phyloP scores from a whole-genome alignment of 208 protist species.

The Borovskyia barvae region DNA sequence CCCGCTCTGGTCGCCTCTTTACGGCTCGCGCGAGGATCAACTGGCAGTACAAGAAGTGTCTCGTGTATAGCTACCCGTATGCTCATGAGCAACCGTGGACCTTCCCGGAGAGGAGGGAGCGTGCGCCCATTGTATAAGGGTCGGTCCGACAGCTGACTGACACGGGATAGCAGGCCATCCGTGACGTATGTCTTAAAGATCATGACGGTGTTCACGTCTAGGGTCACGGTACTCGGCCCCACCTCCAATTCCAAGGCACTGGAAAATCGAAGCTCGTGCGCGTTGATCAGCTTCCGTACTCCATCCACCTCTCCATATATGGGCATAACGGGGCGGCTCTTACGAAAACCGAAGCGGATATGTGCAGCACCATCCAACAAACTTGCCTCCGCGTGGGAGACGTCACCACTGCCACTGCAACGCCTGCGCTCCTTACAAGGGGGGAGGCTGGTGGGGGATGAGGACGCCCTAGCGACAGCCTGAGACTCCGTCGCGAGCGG shows the following conservation, averaged over 20 bases:
- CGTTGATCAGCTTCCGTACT: conserved; percentile 60
- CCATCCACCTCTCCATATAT: conserved; percentile 57
- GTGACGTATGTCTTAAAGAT: conserved; percentile 73
- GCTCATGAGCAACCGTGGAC: conserved; percentile 69
- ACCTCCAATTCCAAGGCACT: conserved; percentile 68
- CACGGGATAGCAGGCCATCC: conserved; percentile 58
- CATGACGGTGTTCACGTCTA: conserved; percentile 76
- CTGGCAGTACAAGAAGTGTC: conserved; percentile 55
- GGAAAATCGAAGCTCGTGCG: conserved; percentile 74
- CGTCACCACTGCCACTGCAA: not conserved
- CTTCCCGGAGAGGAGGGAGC: conserved; percentile 33
- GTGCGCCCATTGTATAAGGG: conserved; percentile 75
- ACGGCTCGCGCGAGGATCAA: conserved; percentile 44
- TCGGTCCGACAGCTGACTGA: conserved; percentile 46
- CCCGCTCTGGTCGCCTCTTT: too few species aligned
- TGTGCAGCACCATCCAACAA: conserved; percentile 25
- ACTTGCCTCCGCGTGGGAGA: not conserved
- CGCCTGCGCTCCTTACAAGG: too few species aligned
- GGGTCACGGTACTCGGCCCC: conserved; percentile 48
- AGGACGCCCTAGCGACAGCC: too few species aligned
- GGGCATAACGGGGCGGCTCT: conserved; percentile 70
- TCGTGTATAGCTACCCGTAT: conserved; percentile 63
- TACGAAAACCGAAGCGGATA: conserved; percentile 67
- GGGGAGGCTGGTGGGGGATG: not conserved
- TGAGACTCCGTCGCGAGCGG: not conserved